These are phyloP conservation scores for Malassezia slooffiae DNA, from an alignment of 1,284 basidiomycete species.

Conservation along the genomic window DNA sequence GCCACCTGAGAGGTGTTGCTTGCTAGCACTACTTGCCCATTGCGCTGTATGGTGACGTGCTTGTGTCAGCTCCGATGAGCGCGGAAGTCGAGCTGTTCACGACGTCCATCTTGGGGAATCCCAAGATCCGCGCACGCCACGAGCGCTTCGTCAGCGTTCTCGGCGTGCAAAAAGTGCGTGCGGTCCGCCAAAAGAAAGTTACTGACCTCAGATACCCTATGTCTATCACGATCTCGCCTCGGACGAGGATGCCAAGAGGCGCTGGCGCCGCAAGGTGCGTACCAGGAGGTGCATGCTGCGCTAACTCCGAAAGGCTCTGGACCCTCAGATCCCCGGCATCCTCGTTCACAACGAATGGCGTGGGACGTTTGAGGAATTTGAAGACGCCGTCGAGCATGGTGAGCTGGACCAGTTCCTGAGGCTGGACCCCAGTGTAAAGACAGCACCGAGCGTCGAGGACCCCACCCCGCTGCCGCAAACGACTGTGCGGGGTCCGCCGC, in stretches of 20 bases:
- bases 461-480: neutral
- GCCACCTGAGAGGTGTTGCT: no score
- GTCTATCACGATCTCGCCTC: slow-evolving; percentile 42
- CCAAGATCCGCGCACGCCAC: slow-evolving; percentile 35
- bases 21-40: no score
- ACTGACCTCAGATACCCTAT: slow-evolving; percentile 26
- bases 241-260: slow-evolving; percentile 39
- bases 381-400: slow-evolving; percentile 44
- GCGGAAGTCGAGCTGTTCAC: slow-evolving; percentile 42
- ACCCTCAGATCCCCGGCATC: slow-evolving; percentile 38
- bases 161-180: slow-evolving; percentile 13
- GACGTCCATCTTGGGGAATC: slow-evolving; percentile 44
- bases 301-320: slow-evolving; percentile 19
- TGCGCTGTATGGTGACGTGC: no score
- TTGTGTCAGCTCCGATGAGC: slow-evolving; percentile 8
- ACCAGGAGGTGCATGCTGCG: neutral
- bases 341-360: slow-evolving; percentile 46
- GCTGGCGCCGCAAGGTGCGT: slow-evolving; percentile 41
- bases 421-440: slow-evolving; percentile 16
- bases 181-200: slow-evolving; percentile 17
- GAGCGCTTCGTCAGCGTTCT: slow-evolving; percentile 40
- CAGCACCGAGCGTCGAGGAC: neutral
- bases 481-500: neutral
- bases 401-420: slow-evolving; percentile 39
- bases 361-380: slow-evolving; percentile 43